Base-by-base conservation (phyloP, 768 basidiomycete genomes). In the Strobilomyces echinocephalus region DNA sequence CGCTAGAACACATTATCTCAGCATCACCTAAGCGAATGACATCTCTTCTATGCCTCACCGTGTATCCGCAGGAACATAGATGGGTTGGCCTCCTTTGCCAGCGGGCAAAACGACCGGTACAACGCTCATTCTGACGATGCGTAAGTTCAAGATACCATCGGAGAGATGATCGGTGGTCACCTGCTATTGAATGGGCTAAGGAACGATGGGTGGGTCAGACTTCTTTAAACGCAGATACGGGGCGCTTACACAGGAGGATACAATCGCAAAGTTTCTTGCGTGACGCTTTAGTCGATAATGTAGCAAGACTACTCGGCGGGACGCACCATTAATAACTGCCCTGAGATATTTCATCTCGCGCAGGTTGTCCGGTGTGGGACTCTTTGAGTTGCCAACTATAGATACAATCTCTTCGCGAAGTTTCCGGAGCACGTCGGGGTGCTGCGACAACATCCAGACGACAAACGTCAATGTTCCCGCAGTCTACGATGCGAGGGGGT, bases 301-400 rank as follows among this genome's bases (percentile, higher is more conserved):
- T 18, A 49, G 15, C 30, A 21, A 30, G 18, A 42, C 3, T 30
- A 9, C 26, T 41, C 6, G 18, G 3, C 4, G 39, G 7, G 3
- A 49, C 65, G 21, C 51, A 69, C 67, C 68, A 21, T 69, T 70
- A 24, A 76, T 71, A 20, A 76, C 66, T 21, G 76, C 75, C 24
- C 61, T 64, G 45, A 76, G 34, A 53, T 75, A 77, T 41, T 70
- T 75, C 72, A 77, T 73, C 2, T 65, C 66, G 8, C 63, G 60
- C 26, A 73, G 52, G 18, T 72, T 58, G 8, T 69, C 65, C n/a
- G 55, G 53, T 4, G 70, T 72, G 15, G 72, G 72, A 14, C 54
- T 36, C 24, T 55, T 60, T 2, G 64, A 60, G 16, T 45, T 39
- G 5, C 72, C 72, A 14, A 73, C 61, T 16, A 57, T 56, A 10